Base-by-base conservation (phyloP, 805 yeast genomes). In the Isabelozyma rhagii region DNA sequence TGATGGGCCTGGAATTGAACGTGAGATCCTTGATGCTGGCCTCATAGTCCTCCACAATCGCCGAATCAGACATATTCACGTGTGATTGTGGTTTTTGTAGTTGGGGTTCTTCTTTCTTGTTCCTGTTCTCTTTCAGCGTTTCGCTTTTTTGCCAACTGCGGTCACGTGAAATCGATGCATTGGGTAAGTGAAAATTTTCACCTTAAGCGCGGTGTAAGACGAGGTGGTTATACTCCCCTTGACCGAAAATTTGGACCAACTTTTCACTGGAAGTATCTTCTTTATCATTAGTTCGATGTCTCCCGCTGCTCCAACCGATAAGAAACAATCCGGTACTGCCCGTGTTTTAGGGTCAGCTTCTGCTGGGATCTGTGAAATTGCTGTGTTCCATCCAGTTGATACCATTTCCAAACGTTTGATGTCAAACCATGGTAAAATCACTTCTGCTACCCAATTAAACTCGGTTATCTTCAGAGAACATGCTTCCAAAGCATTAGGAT, bases 331-430 rank as follows among this genome's bases (percentile, higher is more conserved):
- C 44, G 98, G 89, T 48, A 58, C 77, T 44, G 96, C 99, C 61
- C 84, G 98, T 71, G 85, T 93, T 41, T 78, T 94, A 43, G 99
- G 99, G 44, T 93, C 98, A n/a, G 99, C 98, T 14, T 80, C 96
- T 17, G 99, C 99, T 41, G 99, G 99, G 61, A 89, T 94, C 66
- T 83, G 96, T 63, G 99, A 94, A 74, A 87, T 94, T 59, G 96
- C 87, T 49, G 96, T 94, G 40, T 94, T 94, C 83, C 99, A 94
- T 72, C 99, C 99, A 17, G 97, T 94, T 38, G 99, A 94, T 74
- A 94, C 99, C 46, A 87, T 91, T 64, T 91, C 99, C 57, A 94
- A 94, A 78, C 87, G 99, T 78, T 80, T 88, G 67, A 88, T 88
- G 96, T 83, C 90, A 36, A 88, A 88, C 73, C 84, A 81, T 57